phyloP scores from a whole-genome alignment of 164 flowering plant species.

The Tetracentron sinense region DNA sequence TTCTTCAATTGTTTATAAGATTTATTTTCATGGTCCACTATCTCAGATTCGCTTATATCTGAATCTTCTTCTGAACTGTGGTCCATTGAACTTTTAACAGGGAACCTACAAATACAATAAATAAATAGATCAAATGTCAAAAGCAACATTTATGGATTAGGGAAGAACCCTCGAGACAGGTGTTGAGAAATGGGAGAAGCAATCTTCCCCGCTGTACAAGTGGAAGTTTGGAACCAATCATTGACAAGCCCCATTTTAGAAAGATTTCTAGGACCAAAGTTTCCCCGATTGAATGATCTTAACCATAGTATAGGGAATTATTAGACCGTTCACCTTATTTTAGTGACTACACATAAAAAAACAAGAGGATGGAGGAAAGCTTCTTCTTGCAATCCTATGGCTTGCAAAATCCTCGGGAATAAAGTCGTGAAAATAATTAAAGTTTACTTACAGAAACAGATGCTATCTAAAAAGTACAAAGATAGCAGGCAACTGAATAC shows the following conservation, averaged over 20 bases:
- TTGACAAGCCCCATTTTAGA: background rate
- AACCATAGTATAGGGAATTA: too few species aligned
- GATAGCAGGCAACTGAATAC: too few species aligned
- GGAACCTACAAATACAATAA: background rate
- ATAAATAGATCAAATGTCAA: background rate
- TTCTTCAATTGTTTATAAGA: slow-evolving; percentile 51
- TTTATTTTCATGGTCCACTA: slow-evolving; percentile 46
- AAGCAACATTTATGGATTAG: background rate
- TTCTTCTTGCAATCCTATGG: too few species aligned
- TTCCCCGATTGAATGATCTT: background rate
- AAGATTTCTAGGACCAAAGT: background rate
- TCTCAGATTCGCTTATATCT: slow-evolving; percentile 75
- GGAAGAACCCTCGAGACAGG: background rate
- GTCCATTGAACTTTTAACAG: slow-evolving; percentile 23
- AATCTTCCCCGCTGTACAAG: background rate
- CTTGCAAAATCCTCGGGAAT: too few species aligned
- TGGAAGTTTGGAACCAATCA: background rate
- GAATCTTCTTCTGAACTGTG: slow-evolving; percentile 54
- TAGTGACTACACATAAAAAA: too few species aligned
- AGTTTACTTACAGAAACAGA: too few species aligned
- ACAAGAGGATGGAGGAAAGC: too few species aligned
- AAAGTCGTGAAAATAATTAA: too few species aligned
- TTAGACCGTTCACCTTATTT: too few species aligned
- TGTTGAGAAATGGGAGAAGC: background rate
- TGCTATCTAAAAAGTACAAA: too few species aligned